Conservation (phyloP, 2,329 filamentous ascomycete genomes). For the Passalora sequoiae region DNA sequence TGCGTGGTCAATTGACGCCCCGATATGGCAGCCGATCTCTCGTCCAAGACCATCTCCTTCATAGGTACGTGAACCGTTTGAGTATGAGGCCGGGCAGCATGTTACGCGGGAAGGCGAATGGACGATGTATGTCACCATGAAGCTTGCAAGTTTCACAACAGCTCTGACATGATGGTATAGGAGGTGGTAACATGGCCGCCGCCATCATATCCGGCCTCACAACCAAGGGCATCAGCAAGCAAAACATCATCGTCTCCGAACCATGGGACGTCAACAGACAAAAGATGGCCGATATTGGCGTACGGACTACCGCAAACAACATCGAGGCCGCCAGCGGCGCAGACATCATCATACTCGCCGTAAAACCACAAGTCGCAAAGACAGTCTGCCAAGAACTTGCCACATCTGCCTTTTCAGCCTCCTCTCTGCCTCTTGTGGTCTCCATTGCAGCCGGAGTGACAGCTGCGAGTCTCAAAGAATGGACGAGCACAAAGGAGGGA, state of each 20-base stretch:
- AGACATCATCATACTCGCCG: constrained; percentile 27
- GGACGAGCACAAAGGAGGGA: constrained; percentile 21
- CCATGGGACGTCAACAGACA: constrained; percentile 28
- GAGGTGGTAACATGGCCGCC: constrained; percentile 29
- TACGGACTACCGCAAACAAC: constrained; percentile 25
- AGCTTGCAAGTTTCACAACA: not conserved
- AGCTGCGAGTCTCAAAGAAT: constrained; percentile 20
- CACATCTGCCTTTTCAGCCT: constrained; percentile 12
- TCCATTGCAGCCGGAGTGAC: constrained; percentile 27
- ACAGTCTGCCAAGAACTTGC: constrained; percentile 26
- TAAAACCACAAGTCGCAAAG: constrained; percentile 29
- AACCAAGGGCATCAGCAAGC: constrained; percentile 20
- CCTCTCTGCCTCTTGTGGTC: constrained; percentile 21
- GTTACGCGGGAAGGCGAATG: too few species aligned
- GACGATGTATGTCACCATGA: not conserved
- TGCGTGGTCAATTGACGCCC: too few species aligned
- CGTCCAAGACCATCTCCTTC: constrained; percentile 24
- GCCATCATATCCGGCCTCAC: constrained; percentile 28
- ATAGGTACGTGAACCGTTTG: constrained; percentile 16
- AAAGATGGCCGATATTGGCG: constrained; percentile 27
- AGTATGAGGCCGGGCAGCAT: too few species aligned
- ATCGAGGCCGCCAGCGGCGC: constrained; percentile 22
- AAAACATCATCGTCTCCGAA: constrained; percentile 27
- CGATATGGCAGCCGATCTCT: constrained; percentile 16
- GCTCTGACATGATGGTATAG: constrained; percentile 11